Evolutionary conservation across 345 rosid species (phyloP), one percentile per base, ranked within the genome.

Genomic region (Rhizophora apiculata): DNA sequence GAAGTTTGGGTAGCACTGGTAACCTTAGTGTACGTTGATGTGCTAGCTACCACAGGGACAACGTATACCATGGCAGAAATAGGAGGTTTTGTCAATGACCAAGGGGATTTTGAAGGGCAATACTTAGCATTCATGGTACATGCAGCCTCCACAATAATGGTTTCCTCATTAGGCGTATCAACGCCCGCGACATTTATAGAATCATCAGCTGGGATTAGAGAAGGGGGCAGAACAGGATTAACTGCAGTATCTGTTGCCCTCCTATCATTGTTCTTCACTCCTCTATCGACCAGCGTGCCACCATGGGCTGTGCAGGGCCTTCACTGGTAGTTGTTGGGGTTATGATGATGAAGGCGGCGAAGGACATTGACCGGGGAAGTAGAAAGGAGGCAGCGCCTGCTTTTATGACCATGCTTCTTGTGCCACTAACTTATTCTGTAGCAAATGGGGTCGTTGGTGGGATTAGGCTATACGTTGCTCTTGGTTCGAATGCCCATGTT

Each of bases 261-360:
- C 6, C 22, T 70, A 1, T 86, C 98, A 2, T 63, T 91, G 74
- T 89, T 91, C 73, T 78, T 93, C 19, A 87, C 88, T 19, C 98
- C 97, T 31, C 65, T 91, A 15, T 58, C 91, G 53, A 83, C 73
- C 2, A 91, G 81, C 62, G 96, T 93, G 6, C 98, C 98, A 6
- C 87, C 91, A 9, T 93, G 97, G 98, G 98, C 98, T 4, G 82
- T 89, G n/a, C n/a, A 27, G 97, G 97, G 18, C 96, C 97, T 7
- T 88, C 97, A 11, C 73, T 94, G 9, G 90, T 89, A 27, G 79
- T 87, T 71, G 96, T 91, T 63, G 98, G 98, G 49, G 87, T 88
- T 66, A 65, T 89, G 96, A 94, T 87, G 97, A 91, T 89, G 90
- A 89, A 82, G 79, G 91, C 86, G 70, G 87, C 82, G 64, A 91